phyloP scores from a whole-genome alignment of 129 eudicot species.

The Pseudognaphalium luteoalbum region DNA sequence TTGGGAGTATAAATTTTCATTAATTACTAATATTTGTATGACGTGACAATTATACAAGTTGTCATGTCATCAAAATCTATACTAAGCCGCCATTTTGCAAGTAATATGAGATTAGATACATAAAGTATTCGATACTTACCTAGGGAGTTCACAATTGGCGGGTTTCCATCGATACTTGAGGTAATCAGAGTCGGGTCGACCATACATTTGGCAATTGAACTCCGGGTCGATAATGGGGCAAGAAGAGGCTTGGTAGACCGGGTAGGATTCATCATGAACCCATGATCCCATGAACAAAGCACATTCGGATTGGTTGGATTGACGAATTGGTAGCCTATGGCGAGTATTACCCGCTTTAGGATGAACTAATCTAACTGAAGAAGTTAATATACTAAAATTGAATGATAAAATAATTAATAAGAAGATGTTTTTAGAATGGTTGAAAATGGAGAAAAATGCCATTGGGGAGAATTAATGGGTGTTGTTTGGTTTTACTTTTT shows the following conservation, averaged over 20 bases:
- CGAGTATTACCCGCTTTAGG: slow-evolving; percentile 35
- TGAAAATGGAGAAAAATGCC: slow-evolving; percentile 40
- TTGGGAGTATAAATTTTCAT: too few relatives aligned
- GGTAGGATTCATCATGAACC: slow-evolving; percentile 73
- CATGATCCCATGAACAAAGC: slow-evolving; percentile 72
- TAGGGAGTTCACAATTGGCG: slow-evolving; percentile 78
- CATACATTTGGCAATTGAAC: slow-evolving; percentile 83
- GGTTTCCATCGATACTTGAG: slow-evolving; percentile 93
- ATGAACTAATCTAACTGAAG: slow-evolving; percentile 40
- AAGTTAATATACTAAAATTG: slow-evolving; percentile 24
- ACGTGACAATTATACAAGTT: too few relatives aligned
- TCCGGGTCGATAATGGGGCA: slow-evolving; percentile 77
- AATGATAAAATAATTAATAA: background rate
- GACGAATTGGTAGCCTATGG: slow-evolving; percentile 41
- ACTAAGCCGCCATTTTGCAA: background rate
- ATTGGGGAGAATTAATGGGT: slow-evolving; percentile 42
- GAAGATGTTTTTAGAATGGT: background rate
- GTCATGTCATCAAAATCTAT: too few relatives aligned
- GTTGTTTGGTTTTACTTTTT: slow-evolving; percentile 18
- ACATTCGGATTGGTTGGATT: slow-evolving; percentile 51
- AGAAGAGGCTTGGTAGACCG: slow-evolving; percentile 55
- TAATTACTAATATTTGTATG: too few relatives aligned
- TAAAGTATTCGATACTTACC: slow-evolving; percentile 37
- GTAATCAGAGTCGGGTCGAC: slow-evolving; percentile 87
- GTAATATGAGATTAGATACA: background rate